phyloP scores from a whole-genome alignment of 2,329 filamentous ascomycete genomes.

The Fusarium oligoseptatum region DNA sequence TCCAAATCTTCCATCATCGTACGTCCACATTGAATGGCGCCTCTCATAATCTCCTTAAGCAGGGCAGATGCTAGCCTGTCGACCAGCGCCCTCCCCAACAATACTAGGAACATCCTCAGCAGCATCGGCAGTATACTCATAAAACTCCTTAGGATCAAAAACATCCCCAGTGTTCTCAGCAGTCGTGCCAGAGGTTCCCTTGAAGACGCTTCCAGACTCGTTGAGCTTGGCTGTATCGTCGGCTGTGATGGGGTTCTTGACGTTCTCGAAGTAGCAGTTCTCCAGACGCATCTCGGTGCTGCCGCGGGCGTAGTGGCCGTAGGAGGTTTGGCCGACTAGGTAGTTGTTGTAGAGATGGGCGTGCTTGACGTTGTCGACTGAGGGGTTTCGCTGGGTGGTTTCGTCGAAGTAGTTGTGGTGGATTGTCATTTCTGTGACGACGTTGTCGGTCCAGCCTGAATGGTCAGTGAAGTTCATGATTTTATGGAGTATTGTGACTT shows the following conservation, averaged over 20 bases:
- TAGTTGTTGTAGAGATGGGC: constrained; percentile 49
- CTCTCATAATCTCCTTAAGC: neutral
- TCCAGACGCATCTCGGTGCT: constrained; percentile 43
- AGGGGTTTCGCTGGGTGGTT: constrained; percentile 44
- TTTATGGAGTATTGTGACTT: neutral
- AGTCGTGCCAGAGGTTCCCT: constrained; percentile 9
- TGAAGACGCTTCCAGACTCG: constrained; percentile 24
- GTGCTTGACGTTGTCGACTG: constrained; percentile 43
- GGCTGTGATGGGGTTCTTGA: constrained; percentile 34
- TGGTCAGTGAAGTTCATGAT: neutral
- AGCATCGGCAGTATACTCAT: constrained; percentile 28
- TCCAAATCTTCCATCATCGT: neutral
- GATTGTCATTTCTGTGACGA: constrained; percentile 39
- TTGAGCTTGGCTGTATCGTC: constrained; percentile 26
- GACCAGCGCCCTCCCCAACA: constrained; percentile 36
- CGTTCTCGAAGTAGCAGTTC: constrained; percentile 45
- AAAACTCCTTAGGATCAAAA: constrained; percentile 20
- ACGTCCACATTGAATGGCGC: neutral
- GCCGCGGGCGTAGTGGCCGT: constrained; percentile 45
- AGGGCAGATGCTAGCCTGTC: constrained; percentile 42
- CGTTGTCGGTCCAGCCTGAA: constrained; percentile 46
- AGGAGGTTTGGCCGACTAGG: constrained; percentile 39
- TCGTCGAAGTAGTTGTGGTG: constrained; percentile 46
- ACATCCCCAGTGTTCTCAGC: constrained; percentile 21
- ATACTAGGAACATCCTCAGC: constrained; percentile 39